Evolutionary conservation across 2,329 filamentous ascomycete genomes (phyloP).

Genomic region (Colletotrichum camelliae): DNA sequence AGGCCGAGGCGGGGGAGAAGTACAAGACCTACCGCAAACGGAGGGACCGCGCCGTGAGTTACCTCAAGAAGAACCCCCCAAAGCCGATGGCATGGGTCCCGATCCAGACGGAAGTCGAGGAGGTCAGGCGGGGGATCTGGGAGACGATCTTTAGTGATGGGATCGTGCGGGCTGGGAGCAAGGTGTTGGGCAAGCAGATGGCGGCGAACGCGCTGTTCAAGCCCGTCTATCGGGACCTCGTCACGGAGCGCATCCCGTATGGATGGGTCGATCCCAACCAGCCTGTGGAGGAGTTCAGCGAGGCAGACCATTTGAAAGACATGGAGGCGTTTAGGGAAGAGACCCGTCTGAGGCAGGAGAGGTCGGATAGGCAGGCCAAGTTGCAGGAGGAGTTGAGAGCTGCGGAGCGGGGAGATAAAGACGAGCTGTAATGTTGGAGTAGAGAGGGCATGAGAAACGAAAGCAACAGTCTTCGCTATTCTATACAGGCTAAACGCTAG

Average conservation of each 20-base stretch:
- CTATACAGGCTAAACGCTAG: not conserved
- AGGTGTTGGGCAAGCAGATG: not conserved
- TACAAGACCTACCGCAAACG: conserved; percentile 16
- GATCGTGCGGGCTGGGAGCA: not conserved
- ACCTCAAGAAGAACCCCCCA: conserved; percentile 12
- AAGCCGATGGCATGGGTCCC: conserved; percentile 16
- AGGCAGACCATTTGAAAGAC: conserved; percentile 1
- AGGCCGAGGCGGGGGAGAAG: not conserved
- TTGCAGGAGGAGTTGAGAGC: conserved; percentile 6
- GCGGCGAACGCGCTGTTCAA: conserved; percentile 6
- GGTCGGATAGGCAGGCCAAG: not conserved
- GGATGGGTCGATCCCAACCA: conserved; percentile 15
- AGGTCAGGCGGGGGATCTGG: not conserved
- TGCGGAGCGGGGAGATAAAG: conserved; percentile 11
- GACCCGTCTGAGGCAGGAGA: not conserved
- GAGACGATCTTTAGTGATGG: not conserved
- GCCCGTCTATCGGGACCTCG: conserved; percentile 16
- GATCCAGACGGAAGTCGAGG: not conserved
- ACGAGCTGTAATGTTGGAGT: not conserved
- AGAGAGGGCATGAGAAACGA: not conserved
- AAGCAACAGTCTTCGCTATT: not conserved
- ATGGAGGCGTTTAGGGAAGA: conserved; percentile 17
- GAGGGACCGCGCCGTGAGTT: conserved; percentile 11
- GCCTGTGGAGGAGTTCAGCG: not conserved
- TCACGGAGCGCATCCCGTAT: conserved; percentile 12